Evolutionary conservation across 2,329 filamentous ascomycete genomes (phyloP).

Genomic region (Fusarium proliferatum): DNA sequence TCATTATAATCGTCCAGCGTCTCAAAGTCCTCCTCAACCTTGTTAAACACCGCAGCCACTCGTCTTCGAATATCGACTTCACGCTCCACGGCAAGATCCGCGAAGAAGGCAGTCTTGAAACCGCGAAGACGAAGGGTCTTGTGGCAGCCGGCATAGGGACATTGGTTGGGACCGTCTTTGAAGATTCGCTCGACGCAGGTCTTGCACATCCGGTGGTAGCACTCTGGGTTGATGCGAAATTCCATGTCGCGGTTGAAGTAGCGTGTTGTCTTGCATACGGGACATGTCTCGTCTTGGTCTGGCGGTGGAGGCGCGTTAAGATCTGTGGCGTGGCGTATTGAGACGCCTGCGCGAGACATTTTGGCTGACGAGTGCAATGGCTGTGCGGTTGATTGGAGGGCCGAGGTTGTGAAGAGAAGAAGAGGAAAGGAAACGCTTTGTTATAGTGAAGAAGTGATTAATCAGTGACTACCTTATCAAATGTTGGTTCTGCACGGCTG

Average conservation of each 20-base stretch:
- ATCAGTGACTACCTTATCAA: background rate
- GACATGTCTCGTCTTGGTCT: constrained; percentile 79
- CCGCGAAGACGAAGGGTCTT: constrained; percentile 86
- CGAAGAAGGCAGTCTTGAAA: constrained; percentile 91
- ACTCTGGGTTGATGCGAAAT: constrained; percentile 97
- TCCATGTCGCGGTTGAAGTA: constrained; percentile 95
- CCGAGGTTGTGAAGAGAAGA: too few species aligned
- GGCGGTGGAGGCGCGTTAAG: constrained; percentile 27
- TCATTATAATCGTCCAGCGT: constrained; percentile 86
- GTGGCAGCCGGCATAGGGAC: constrained; percentile 88
- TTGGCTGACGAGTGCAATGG: background rate
- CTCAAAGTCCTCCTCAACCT: constrained; percentile 90
- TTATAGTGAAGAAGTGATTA: constrained; percentile 11
- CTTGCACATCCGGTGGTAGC: constrained; percentile 99
- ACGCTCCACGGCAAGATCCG: constrained; percentile 86
- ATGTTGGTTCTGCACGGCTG: constrained; percentile 42
- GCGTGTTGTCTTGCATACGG: constrained; percentile 95
- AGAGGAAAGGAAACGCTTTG: background rate
- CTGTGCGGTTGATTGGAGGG: background rate
- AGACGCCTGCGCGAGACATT: constrained; percentile 49
- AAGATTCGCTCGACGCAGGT: constrained; percentile 96
- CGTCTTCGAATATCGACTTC: constrained; percentile 91
- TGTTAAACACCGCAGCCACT: constrained; percentile 86
- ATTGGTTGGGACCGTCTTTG: constrained; percentile 88
- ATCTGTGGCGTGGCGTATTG: constrained; percentile 44